A percentile compares a stretch with the other conserved stretches of the same genome.
Conservation (phyloP, 345 rosid genomes). For the Citrus glauca region DNA sequence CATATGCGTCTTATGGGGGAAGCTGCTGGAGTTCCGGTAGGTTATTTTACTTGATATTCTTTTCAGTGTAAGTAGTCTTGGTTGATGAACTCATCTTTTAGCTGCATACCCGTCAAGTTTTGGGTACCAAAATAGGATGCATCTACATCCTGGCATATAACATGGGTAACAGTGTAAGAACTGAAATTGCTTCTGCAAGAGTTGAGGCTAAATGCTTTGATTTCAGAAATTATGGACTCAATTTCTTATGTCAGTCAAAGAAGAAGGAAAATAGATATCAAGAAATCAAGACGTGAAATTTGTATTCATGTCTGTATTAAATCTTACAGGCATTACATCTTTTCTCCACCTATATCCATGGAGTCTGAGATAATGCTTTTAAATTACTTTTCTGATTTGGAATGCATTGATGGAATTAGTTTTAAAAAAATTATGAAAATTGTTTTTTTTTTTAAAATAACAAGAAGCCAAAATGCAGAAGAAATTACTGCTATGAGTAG, state of each 20-base stretch:
- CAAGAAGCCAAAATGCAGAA: not conserved
- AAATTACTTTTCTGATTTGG: not conserved
- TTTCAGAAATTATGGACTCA: not conserved
- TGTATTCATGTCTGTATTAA: not conserved
- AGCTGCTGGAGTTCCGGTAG: constrained; percentile 82
- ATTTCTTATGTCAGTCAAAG: not conserved
- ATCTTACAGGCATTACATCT: not conserved
- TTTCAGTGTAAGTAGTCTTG: not conserved
- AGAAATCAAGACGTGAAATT: not conserved
- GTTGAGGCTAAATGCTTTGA: not conserved
- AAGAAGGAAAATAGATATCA: not conserved
- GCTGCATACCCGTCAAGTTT: not conserved
- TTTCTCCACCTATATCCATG: not conserved
- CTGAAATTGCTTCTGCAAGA: not conserved
- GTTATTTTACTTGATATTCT: constrained; percentile 10
- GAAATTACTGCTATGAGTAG: not conserved
- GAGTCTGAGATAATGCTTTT: not conserved
- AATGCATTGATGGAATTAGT: not conserved
- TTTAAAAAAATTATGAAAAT: not conserved
- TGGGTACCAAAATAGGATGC: not conserved
- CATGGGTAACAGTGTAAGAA: not conserved
- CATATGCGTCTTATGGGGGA: constrained; percentile 84
- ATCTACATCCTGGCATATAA: not conserved
- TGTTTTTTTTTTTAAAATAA: too few species aligned
- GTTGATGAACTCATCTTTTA: not conserved